These are phyloP conservation scores for Aquilaria malaccensis DNA, from an alignment of 345 rosid genomes.

Conservation along the genomic window DNA sequence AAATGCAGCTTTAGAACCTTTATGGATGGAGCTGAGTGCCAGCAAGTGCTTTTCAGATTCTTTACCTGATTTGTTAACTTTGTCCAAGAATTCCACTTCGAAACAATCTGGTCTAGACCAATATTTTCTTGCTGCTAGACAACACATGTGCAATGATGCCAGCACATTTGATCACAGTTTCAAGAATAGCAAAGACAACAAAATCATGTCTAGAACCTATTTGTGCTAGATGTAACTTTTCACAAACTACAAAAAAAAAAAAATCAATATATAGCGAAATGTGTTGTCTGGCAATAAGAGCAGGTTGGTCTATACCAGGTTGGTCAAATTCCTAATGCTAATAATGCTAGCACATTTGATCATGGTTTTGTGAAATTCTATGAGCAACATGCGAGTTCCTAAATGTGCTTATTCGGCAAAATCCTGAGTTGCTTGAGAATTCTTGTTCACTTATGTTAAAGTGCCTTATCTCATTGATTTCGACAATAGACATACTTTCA, in stretches of 20 bases:
- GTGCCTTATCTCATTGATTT: constrained; percentile 94
- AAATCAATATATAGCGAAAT: no score
- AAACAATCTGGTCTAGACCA: constrained; percentile 52
- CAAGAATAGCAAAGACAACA: no score
- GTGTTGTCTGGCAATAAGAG: no score
- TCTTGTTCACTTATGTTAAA: constrained; percentile 89
- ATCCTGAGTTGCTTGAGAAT: constrained; percentile 89
- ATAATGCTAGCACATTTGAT: constrained; percentile 46
- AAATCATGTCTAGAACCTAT: no score
- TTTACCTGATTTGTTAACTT: constrained; percentile 26
- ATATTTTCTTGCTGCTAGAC: constrained; percentile 93
- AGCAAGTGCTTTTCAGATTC: constrained; percentile 87
- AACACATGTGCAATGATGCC: constrained; percentile 35
- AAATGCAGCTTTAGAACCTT: constrained; percentile 73
- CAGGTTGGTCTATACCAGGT: no score
- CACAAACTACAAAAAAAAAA: no score
- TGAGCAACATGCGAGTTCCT: constrained; percentile 86
- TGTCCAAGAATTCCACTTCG: constrained; percentile 40
- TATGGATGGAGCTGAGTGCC: constrained; percentile 81
- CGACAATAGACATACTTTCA: constrained; percentile 89
- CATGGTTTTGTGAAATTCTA: constrained; percentile 81
- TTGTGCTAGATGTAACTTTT: no score
- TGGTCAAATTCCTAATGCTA: constrained; percentile 37
- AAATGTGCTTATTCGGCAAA: constrained; percentile 90
- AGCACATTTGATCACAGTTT: no score